Base-by-base conservation (phyloP, 345 rosid species). In the Bruguiera parviflora region DNA sequence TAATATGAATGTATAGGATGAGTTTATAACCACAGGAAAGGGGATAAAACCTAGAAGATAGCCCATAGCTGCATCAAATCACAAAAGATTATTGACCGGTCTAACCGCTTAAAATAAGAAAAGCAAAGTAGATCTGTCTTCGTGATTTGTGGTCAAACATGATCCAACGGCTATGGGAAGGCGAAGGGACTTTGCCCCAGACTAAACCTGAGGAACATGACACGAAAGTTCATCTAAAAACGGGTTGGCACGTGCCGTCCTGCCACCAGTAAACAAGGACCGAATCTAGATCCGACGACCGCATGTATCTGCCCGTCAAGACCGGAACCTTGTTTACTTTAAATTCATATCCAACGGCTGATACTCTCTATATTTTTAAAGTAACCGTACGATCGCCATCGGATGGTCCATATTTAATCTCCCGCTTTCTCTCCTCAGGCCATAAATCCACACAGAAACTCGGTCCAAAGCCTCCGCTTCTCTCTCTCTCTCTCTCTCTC, bases 171-270 rank as follows among this genome's bases (percentile, higher is more conserved):
- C 25, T 65, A 56, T 20, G 16, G 20, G 64, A 53, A 21, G 4
- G 37, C n/a, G 25, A 16, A 47, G 51, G 15, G 15, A 43, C 49
- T 43, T 43, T 43, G 18, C 16, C 3, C 49, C 15, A 5, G 0
- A 43, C 18, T 3, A 43, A 43, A 43, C 49, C 49, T 43, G 16
- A 43, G 49, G 49, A 43, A 13, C 49, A 13, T 43, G 49, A 18
- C 19, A 43, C 49, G 49, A 43, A 13, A 1, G 49, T 43, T 43
- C 49, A 43, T 3, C 18, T 13, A 46, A 53, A 64, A 71, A 61
- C 64, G 64, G 55, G 37, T 55, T 66, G 81, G 87, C 91, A 88
- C 93, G 89, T 86, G 96, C 89, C 84, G 81, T 71, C 79, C 84
- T 77, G 80, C 77, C 78, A 77, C 27, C 82, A 62, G 77, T 61